Base-by-base conservation (phyloP, 1,139 yeast genomes). In the Diutina rugosa region DNA sequence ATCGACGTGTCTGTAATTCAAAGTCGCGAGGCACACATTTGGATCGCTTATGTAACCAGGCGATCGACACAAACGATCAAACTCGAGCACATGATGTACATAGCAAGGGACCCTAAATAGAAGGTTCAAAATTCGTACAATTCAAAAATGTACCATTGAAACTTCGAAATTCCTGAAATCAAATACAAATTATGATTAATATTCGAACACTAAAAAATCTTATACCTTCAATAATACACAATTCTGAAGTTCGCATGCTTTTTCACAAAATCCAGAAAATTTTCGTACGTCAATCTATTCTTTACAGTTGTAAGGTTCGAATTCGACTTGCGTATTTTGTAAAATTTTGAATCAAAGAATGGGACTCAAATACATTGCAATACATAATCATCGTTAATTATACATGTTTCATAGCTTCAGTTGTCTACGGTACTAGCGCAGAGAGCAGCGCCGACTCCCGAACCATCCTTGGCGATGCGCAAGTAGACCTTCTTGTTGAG, bases 391-490 rank as follows among this genome's bases (percentile, higher is more conserved):
- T 10, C 10, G n/a, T 12, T 35, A 35, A 16, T 10, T 5, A 35
- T 32, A 35, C 14, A 10, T 35, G 14, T 35, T n/a, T 9, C 7
- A n/a, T 44, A n/a, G 7, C n/a, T 44, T 18, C 9, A 44, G 9
- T n/a, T 9, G 35, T 48, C 51, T 8, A 38, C 53, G 10, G 32
- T 38, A 30, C 76, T 70, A 6, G 97, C 97, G 72, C 96, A 88
- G 59, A 91, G 77, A 1, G 97, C 97, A 56, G 97, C 97, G 62
- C 98, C 98, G 51, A 90, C 96, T 59, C 97, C 96, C 59, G 95
- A 85, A 55, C 98, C 98, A 66, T 91, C 98, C 68, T 89, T 87
- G 49, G 97, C 95, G 63, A 90, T 84, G 61, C 82, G 85, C 61
- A 91, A 73, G 61, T 81, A 84, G 55, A 90, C 75, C 63, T 87